Conservation (phyloP, 192 early-diverging fungal species). For the Coemansia sp. region DNA sequence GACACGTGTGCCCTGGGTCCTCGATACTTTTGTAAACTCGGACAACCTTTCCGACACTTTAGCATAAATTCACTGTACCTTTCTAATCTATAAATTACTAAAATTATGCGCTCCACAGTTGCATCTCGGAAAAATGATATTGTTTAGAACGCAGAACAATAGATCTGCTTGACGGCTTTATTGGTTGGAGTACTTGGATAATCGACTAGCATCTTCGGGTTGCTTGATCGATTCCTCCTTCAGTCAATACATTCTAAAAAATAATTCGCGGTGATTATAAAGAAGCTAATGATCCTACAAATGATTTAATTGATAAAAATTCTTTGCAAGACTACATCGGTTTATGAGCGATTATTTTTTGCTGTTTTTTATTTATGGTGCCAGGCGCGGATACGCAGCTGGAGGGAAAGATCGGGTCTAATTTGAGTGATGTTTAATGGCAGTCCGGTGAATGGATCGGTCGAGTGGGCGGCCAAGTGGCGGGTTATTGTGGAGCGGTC, state of each 20-base stretch:
- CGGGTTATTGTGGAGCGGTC: constrained; percentile 34
- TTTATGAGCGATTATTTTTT: constrained; percentile 30
- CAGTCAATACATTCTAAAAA: not conserved
- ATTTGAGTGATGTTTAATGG: constrained; percentile 9
- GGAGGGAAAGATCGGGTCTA: constrained; percentile 21
- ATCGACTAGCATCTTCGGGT: not conserved
- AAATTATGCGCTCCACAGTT: not conserved
- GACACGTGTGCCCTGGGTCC: constrained; percentile 29
- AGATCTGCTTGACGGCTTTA: not conserved
- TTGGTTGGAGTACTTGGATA: not conserved
- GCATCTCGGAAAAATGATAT: not conserved
- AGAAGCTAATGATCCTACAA: constrained; percentile 21
- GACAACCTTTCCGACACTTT: constrained; percentile 13
- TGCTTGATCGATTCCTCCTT: constrained; percentile 11
- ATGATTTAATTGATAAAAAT: constrained; percentile 17
- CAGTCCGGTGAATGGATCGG: constrained; percentile 38
- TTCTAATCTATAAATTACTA: not conserved
- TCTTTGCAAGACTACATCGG: constrained; percentile 41
- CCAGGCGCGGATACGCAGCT: constrained; percentile 21
- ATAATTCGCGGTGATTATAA: constrained; percentile 26
- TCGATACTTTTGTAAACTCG: constrained; percentile 47
- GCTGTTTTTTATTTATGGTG: constrained; percentile 4
- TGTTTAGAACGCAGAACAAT: not conserved
- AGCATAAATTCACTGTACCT: not conserved
- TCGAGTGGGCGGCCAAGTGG: constrained; percentile 13